phyloP scores from a whole-genome alignment of 345 rosid genomes.

The Eucalyptus regnans region DNA sequence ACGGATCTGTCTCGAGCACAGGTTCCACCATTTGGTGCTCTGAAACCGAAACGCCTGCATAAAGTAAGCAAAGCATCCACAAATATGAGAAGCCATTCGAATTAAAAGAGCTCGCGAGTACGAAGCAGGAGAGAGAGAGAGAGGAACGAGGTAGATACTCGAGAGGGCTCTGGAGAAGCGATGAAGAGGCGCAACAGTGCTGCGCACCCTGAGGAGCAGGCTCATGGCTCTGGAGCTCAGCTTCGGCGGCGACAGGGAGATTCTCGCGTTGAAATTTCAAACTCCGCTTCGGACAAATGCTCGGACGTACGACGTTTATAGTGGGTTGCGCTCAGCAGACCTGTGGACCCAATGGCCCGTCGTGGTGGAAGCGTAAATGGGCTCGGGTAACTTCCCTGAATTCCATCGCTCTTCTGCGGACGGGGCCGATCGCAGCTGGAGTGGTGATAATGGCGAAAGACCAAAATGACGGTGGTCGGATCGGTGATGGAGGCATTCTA shows the following conservation, averaged over 20 bases:
- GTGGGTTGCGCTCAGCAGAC: not conserved
- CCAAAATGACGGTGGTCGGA: not conserved
- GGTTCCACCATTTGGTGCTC: not conserved
- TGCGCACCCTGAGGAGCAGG: conserved; percentile 17
- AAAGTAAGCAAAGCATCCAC: not conserved
- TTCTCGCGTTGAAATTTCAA: not conserved
- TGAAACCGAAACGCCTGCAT: not conserved
- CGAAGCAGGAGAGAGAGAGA: not conserved
- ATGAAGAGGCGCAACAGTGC: conserved; percentile 3
- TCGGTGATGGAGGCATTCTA: not conserved
- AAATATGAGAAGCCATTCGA: not conserved
- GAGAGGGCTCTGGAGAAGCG: conserved; percentile 15
- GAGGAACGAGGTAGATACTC: conserved; percentile 1
- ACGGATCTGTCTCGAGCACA: not conserved
- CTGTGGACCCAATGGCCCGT: not conserved
- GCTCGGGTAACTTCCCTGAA: not conserved
- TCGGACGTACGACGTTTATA: not conserved
- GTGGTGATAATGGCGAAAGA: not conserved
- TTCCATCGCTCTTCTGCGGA: not conserved
- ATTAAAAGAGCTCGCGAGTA: not conserved
- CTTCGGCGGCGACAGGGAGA: not conserved
- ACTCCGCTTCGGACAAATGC: not conserved
- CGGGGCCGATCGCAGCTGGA: not conserved
- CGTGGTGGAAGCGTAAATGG: not conserved
- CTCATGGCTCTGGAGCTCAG: conserved; percentile 17